A percentile compares a stretch with the other conserved stretches of the same genome.
Evolutionary conservation across 164 flowering plant genomes (phyloP).

Genomic region (Chimonanthus praecox): DNA sequence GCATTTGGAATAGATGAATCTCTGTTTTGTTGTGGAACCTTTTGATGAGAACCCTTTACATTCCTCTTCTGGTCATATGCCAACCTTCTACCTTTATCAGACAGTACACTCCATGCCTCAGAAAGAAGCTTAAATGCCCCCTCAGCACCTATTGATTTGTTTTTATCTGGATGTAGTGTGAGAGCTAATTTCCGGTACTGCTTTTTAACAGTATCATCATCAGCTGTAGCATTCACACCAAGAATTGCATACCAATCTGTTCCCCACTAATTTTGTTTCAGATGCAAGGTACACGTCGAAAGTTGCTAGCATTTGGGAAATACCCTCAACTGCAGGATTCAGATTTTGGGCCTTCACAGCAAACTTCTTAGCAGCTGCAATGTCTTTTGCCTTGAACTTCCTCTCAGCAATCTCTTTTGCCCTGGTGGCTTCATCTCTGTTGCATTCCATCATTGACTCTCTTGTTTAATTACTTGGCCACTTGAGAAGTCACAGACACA

Average conservation of each 20-base stretch:
- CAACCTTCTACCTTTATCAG: constrained; percentile 53
- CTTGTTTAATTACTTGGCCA: not conserved
- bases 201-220: constrained; percentile 64
- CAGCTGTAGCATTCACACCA: constrained; percentile 53
- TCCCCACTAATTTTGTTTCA: constrained; percentile 26
- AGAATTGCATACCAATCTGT: constrained; percentile 76
- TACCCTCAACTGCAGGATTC: constrained; percentile 48
- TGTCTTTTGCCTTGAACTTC: constrained; percentile 23
- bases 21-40: constrained; percentile 16
- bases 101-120: constrained; percentile 85
- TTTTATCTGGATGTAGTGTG: constrained; percentile 88
- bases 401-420: constrained; percentile 48
- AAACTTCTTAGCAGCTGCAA: constrained; percentile 43
- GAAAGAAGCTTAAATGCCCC: constrained; percentile 82
- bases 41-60: constrained; percentile 9
- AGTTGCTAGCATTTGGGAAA: constrained; percentile 43
- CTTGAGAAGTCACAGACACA: not conserved
- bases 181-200: constrained; percentile 79
- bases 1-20: constrained; percentile 24
- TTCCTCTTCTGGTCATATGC: constrained; percentile 60
- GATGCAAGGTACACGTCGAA: constrained; percentile 40
- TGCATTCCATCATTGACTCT: constrained; percentile 29
- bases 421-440: constrained; percentile 47
- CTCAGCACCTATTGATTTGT: constrained; percentile 84
- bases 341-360: constrained; percentile 66